Conservation (phyloP, 129 eudicot species). For the Ambrosia artemisiifolia region DNA sequence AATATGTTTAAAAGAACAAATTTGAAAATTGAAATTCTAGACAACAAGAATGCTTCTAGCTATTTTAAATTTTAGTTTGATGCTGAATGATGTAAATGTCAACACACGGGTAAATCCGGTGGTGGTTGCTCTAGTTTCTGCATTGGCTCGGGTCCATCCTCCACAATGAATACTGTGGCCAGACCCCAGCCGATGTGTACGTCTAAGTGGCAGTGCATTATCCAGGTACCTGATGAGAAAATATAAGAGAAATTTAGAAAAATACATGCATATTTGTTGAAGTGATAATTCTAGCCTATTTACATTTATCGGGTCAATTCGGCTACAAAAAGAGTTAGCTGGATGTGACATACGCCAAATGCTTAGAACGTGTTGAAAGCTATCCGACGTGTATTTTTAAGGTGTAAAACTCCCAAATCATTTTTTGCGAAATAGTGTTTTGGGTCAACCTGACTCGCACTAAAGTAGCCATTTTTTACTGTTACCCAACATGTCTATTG, state of each 20-base stretch:
- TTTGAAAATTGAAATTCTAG: slow-evolving; percentile 18
- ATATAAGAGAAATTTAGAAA: neutral
- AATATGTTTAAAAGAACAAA: neutral
- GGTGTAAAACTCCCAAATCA: neutral
- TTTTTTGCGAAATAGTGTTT: neutral
- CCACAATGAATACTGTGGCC: slow-evolving; percentile 81
- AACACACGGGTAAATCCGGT: slow-evolving; percentile 66
- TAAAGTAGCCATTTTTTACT: neutral
- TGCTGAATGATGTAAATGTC: slow-evolving; percentile 12
- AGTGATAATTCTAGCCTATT: neutral
- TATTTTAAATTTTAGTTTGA: neutral
- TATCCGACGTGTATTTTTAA: neutral
- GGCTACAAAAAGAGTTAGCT: neutral
- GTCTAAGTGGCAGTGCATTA: slow-evolving; percentile 95
- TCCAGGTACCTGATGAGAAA: slow-evolving; percentile 73
- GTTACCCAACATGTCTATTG: neutral
- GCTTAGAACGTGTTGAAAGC: neutral
- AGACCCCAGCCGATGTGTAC: slow-evolving; percentile 92
- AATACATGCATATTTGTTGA: neutral
- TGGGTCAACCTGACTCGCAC: neutral
- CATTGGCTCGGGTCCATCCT: slow-evolving; percentile 66
- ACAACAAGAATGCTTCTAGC: slow-evolving; percentile 32
- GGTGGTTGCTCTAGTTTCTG: slow-evolving; percentile 69
- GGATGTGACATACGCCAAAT: neutral
- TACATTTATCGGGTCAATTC: neutral